Base-by-base conservation (phyloP, 1,139 yeast genomes). In the Suzukiozyma palmioleophila region DNA sequence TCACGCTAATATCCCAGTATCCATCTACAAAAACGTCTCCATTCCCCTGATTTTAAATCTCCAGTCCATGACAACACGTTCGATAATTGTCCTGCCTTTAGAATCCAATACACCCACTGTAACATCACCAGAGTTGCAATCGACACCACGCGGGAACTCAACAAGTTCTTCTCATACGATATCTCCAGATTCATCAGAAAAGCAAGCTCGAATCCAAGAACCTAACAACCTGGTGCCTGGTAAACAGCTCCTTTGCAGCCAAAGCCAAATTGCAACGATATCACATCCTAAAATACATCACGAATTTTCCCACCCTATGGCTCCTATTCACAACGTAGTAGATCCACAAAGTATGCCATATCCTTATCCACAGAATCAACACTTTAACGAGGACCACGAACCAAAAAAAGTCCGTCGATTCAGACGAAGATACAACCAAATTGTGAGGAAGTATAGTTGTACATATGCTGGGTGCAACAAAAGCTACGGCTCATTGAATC, bases 401-500 rank as follows among this genome's bases (percentile, higher is more conserved):
- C 42, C 41, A 12, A 58, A 56, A 40, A 50, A 62, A 14, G 60
- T 58, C 11, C 46, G 75, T 42, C 63, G 90, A 32, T 81, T 82
- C 40, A 69, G 94, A 48, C 69, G 90, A 43, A 68, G 82, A 35
- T 82, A 80, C 50, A 79, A 80, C 50, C 90, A 84, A 55, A 82
- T 84, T 51, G 79, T 79, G 39, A 68, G 94, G 34, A 63, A 81
- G 33, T 84, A 82, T 59, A 66, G 63, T 36, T 84, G 94, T 56
- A 73, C 74, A 37, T 79, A 52, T 50, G 72, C 75, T 9, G 77
- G 75, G 2, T 84, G 94, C 53, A 64, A 73, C 32, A 84, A 84
- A 59, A 79, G 84, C 37, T 84, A 84, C 55, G 94, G 94, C 2
- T 81, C 88, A 16, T 64, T 84, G 37, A 84, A 84, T 57, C 94